Percentiles rank a stretch among this genome's conserved stretches.
phyloP scores from a whole-genome alignment of 805 yeast species.

The Candida ipomoeae region DNA sequence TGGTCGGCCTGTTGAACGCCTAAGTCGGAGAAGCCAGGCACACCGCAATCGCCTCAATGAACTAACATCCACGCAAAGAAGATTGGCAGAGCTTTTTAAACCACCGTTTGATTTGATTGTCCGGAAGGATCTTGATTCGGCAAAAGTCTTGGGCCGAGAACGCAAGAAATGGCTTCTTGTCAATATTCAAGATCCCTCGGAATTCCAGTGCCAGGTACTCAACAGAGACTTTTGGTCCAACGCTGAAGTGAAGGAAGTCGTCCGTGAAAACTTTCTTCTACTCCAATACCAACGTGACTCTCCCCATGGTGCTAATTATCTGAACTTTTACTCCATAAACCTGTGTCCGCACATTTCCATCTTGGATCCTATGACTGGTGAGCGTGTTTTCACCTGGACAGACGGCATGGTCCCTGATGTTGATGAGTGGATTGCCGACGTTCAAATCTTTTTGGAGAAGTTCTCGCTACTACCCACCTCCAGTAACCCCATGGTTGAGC shows the following conservation, averaged over 20 bases:
- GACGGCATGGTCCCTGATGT: conserved; percentile 55
- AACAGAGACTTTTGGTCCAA: conserved; percentile 94
- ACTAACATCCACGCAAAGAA: conserved; percentile 51
- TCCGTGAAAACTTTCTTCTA: conserved; percentile 70
- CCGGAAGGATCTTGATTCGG: conserved; percentile 63
- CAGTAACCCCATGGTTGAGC: conserved; percentile 62
- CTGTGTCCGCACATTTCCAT: conserved; percentile 87
- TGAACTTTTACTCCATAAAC: conserved; percentile 65
- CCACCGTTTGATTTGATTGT: conserved; percentile 93
- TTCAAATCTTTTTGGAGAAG: conserved; percentile 60
- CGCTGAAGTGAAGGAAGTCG: conserved; percentile 54
- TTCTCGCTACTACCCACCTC: conserved; percentile 63
- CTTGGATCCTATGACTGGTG: conserved; percentile 94
- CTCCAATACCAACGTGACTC: conserved; percentile 82
- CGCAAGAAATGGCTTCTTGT: conserved; percentile 77
- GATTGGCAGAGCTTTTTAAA: conserved; percentile 77
- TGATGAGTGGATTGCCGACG: conserved; percentile 59
- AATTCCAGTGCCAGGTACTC: conserved; percentile 82
- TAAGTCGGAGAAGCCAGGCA: conserved; percentile 9
- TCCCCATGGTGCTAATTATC: conserved; percentile 65
- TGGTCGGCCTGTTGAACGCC: conserved; percentile 20
- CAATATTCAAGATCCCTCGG: conserved; percentile 81
- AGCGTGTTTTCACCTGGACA: conserved; percentile 75
- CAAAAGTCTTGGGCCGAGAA: conserved; percentile 61
- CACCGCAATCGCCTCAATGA: conserved; percentile 23